Base-by-base conservation (phyloP, 441 rosid species). In the Brassica balearica region DNA sequence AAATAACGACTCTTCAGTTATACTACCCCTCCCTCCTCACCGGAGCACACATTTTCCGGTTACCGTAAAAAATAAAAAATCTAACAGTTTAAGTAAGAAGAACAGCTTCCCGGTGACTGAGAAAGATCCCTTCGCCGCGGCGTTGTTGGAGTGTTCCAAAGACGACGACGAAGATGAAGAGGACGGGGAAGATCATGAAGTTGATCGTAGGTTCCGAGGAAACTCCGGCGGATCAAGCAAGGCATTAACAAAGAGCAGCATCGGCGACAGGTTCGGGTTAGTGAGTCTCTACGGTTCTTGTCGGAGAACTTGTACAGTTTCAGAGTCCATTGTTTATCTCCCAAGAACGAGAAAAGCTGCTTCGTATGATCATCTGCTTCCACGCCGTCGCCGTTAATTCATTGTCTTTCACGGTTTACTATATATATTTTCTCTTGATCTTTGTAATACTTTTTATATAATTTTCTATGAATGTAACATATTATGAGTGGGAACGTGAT, bases 141-240 rank as follows among this genome's bases (percentile, higher is more conserved):
- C 98, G 20, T 79, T 94, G 15, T 82, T 90, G 5, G 88, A 87
- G 66, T 95, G 98, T 58, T 95, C 94, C 2, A 92, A 88, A 85
- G 92, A 85, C 0, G 91, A 89, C 76, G 93, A 79, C 3, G 93
- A 82, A 1, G 70, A 63, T 2, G 71, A 79, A 0, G 55, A 59
- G 0, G 59, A 51, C 0, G 17, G 66, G 8, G 72, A 72, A 0
- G 80, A 68, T 19, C 19, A 19, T 0, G 59, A 68, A 0, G 61
- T 23, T 23, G 70, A 53, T 68, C 60, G 75, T 25, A 76, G 14
- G 87, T 81, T 43, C 72, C 23, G 20, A 32, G 79, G 23, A 43
- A 78, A n/a, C 71, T 77, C 17, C 15, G 75, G 25, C 68, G 87
- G 85, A 51, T 19, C 6, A 80, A 86, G 74, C 15, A 61, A 63